Base-by-base conservation (phyloP, 2,329 filamentous ascomycete species). In the Didymella lethalis region DNA sequence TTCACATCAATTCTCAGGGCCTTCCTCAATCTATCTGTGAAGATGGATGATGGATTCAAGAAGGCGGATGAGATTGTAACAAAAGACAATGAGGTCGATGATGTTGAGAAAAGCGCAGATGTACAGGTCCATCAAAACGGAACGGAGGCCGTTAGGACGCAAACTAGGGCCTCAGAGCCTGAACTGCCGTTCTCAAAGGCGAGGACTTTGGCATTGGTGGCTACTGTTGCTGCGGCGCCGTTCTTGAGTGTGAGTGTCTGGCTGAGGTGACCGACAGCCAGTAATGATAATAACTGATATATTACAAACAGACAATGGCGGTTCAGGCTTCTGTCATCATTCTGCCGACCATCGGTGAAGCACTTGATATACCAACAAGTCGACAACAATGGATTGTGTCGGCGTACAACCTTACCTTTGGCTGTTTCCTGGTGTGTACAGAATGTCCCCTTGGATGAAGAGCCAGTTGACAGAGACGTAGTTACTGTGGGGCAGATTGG, bases 351-450 rank as follows among this genome's bases (percentile, higher is more conserved):
- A 88, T 89, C 32, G 85, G 85, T 36, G 67, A 77, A 26, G 83
- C 83, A 11, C 78, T 89, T 4, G 60, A 73, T 50, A 86, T 89
- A 20, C 87, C 87, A 0, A 82, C 84, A 38, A 81, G 81, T 26
- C 81, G 86, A 16, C 81, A 85, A 57, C 87, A 89, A 76, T 90
- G 88, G 87, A 82, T 90, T 61, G 80, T 90, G 0, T 90, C 87
- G 0, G 84, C 87, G 0, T 90, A 90, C 68, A 81, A 85, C 4
- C 81, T 90, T 16, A 81, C 86, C 0, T 90, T 90, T 65, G 88
- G 87, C 46, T 90, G 87, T 73, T 89, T 90, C 68, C 76, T 90
- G 26, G 69, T 70, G 63, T 14, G 61, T 48, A 8, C 2, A 26
- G 16, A 26, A 48, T 12, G 16, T 20, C 25, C 4, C 8, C 5